Evolutionary conservation across 345 rosid species (phyloP).

Genomic region (Rhizophora apiculata): DNA sequence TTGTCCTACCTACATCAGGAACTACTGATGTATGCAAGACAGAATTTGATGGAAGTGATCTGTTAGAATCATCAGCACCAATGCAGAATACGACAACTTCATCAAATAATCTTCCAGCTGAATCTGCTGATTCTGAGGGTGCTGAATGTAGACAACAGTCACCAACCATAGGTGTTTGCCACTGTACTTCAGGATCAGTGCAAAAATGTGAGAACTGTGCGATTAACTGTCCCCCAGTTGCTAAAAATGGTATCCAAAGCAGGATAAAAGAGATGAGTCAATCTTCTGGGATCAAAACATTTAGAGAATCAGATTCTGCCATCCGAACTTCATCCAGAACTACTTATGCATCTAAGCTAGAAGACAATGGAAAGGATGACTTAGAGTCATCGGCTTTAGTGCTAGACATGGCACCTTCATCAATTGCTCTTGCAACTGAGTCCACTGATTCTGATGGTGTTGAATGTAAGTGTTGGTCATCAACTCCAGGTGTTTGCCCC

Average conservation of each 20-base stretch:
- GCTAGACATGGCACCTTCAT: slow-evolving; percentile 47
- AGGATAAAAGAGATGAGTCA: slow-evolving; percentile 22
- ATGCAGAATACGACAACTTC: slow-evolving; percentile 45
- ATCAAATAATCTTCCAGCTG: slow-evolving; percentile 36
- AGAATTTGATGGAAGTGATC: slow-evolving; percentile 48
- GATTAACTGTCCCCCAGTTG: slow-evolving; percentile 35
- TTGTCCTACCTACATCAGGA: slow-evolving; percentile 48
- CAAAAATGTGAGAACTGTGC: slow-evolving; percentile 29
- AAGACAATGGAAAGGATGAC: slow-evolving; percentile 48
- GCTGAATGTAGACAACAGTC: slow-evolving; percentile 40
- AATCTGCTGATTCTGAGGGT: slow-evolving; percentile 49
- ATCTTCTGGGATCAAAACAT: slow-evolving; percentile 29
- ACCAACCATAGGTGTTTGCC: slow-evolving; percentile 28
- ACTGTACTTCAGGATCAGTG: slow-evolving; percentile 36
- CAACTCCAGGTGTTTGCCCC: slow-evolving; percentile 30
- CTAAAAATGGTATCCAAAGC: slow-evolving; percentile 45
- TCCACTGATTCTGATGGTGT: slow-evolving; percentile 49
- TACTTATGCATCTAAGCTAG: slow-evolving; percentile 39
- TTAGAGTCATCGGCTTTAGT: slow-evolving; percentile 37
- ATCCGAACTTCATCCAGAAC: slow-evolving; percentile 49
- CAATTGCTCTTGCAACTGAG: slow-evolving; percentile 38
- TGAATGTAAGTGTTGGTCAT: slow-evolving; percentile 38
- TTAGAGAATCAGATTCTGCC: slow-evolving; percentile 49
- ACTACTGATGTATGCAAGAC: slow-evolving; percentile 40
- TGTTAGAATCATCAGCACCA: slow-evolving; percentile 37